Conservation (phyloP, 176 grass and related monocot genomes). For the Ampelocalamus luodianensis region DNA sequence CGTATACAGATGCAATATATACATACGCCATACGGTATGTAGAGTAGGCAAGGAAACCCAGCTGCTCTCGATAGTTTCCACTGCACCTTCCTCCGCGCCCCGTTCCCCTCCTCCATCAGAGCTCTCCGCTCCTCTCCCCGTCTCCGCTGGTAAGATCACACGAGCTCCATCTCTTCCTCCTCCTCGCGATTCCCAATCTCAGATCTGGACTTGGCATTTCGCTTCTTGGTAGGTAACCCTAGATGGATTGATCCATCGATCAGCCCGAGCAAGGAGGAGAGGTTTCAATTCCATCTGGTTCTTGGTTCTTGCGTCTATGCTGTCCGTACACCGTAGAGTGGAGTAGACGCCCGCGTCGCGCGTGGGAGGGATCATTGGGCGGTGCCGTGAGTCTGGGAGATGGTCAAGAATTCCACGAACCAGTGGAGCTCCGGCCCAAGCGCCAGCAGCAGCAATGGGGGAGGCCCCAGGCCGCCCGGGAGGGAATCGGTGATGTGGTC, state of each 20-base stretch:
- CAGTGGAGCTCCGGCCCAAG: not conserved
- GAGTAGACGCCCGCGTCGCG: not conserved
- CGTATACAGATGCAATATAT: not conserved
- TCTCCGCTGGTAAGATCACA: slow-evolving; percentile 4
- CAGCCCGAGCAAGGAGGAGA: not conserved
- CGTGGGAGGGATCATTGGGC: not conserved
- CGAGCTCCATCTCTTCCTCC: not conserved
- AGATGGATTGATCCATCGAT: not conserved
- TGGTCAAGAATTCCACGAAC: slow-evolving; percentile 12
- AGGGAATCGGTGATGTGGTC: slow-evolving; percentile 53
- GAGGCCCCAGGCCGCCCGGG: not conserved
- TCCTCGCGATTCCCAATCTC: not conserved
- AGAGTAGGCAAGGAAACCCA: not conserved
- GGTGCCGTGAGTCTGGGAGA: not conserved
- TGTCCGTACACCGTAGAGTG: not conserved
- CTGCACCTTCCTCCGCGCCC: not conserved
- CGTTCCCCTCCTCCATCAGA: not conserved
- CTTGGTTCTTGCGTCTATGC: not conserved
- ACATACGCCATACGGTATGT: not conserved
- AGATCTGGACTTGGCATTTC: not conserved
- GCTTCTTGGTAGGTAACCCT: not conserved
- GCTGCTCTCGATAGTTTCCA: not conserved
- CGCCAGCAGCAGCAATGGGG: slow-evolving; percentile 12
- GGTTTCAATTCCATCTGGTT: not conserved
- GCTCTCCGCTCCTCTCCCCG: not conserved